These are phyloP conservation scores for Davidsoniella australis DNA, from an alignment of 2,329 filamentous ascomycete species.

Conservation along the genomic window DNA sequence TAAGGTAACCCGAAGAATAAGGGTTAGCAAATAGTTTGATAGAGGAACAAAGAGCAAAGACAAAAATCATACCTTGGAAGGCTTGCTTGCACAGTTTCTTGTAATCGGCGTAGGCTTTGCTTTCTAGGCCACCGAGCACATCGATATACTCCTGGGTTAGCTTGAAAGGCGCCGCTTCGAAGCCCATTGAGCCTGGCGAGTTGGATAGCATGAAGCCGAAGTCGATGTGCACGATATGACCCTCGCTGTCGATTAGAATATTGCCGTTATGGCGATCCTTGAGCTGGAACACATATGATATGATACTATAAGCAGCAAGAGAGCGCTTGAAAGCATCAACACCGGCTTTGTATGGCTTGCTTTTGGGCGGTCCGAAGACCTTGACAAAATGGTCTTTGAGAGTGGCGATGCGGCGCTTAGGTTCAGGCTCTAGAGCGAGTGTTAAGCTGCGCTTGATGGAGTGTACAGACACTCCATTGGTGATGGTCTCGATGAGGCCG, in stretches of 20 bases:
- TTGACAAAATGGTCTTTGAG: conserved; percentile 70
- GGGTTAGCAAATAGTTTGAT: conserved; percentile 13
- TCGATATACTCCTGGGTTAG: conserved; percentile 75
- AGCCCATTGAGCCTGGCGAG: conserved; percentile 67
- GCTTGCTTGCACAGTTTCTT: conserved; percentile 68
- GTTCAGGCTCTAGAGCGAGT: conserved; percentile 34
- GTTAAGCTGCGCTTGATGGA: conserved; percentile 71
- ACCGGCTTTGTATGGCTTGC: conserved; percentile 51
- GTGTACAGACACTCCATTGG: conserved; percentile 74
- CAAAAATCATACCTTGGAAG: conserved; percentile 46
- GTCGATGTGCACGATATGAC: conserved; percentile 77
- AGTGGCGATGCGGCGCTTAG: conserved; percentile 56
- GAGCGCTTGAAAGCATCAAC: conserved; percentile 66
- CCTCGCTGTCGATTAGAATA: conserved; percentile 69
- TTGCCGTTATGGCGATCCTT: conserved; percentile 81
- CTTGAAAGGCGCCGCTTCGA: conserved; percentile 77
- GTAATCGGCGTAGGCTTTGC: conserved; percentile 55
- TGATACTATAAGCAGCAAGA: conserved; percentile 72
- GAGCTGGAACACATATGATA: conserved; percentile 67
- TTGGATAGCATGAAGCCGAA: conserved; percentile 86
- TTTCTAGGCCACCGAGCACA: conserved; percentile 56
- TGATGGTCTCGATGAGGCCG: conserved; percentile 74
- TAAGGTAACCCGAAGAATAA: conserved; percentile 16
- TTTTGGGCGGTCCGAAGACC: conserved; percentile 55
- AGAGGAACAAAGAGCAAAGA: neutral